phyloP scores from a whole-genome alignment of 148 eudicot species.

The Rhododendron ferrugineum region DNA sequence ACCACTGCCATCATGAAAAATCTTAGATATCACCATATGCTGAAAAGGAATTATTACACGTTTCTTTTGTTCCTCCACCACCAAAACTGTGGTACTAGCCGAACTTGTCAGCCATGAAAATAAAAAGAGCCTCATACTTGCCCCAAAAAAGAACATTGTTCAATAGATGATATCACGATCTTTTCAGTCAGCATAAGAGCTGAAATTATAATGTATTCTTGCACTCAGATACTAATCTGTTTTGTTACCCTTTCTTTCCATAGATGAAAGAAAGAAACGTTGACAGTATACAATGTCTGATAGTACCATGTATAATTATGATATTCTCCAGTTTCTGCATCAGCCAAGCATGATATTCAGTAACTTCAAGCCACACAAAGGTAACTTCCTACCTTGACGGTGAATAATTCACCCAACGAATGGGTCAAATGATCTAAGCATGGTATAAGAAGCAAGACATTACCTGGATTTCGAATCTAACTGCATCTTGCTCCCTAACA shows the following conservation, averaged over 20 bases:
- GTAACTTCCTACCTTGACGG: background rate
- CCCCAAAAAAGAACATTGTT: background rate
- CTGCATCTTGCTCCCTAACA: background rate
- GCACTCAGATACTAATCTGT: background rate
- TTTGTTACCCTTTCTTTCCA: background rate
- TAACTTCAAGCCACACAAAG: background rate
- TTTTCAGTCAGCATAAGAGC: background rate
- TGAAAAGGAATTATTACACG: background rate
- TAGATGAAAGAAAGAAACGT: background rate
- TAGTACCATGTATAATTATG: too few species aligned
- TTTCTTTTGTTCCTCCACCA: background rate
- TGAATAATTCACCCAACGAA: background rate
- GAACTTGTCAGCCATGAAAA: background rate
- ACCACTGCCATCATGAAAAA: background rate
- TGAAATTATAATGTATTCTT: background rate
- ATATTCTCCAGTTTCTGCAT: too few species aligned
- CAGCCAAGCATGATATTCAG: background rate
- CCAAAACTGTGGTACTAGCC: background rate
- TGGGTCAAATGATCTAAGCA: background rate
- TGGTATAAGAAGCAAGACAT: background rate
- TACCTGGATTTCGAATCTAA: constrained; percentile 26
- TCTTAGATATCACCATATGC: background rate
- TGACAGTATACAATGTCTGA: background rate
- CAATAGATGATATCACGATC: background rate
- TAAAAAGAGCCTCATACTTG: background rate